These are phyloP conservation scores for Cryptococcus sp. DNA, from an alignment of 1,284 basidiomycete species.

Conservation along the genomic window DNA sequence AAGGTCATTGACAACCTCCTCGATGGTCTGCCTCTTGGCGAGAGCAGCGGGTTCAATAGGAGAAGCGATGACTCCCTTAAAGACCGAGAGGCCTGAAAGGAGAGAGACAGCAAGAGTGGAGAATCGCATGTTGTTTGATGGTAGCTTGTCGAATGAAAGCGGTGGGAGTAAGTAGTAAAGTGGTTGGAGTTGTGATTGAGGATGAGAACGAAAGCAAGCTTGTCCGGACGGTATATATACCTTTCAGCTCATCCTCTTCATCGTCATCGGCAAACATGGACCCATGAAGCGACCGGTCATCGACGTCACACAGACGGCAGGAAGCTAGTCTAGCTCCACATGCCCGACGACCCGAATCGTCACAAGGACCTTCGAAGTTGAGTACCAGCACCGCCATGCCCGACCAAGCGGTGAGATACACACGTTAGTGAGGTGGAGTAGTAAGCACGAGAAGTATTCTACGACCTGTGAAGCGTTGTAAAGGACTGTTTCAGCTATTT, in stretches of 20 bases:
- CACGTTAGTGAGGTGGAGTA: too few relatives aligned
- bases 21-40: conserved; percentile 1
- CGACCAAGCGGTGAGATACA: too few relatives aligned
- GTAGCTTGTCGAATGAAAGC: neutral
- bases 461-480: too few relatives aligned
- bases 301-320: too few relatives aligned
- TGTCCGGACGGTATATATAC: neutral
- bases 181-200: neutral
- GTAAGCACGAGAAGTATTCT: too few relatives aligned
- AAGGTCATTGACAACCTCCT: conserved; percentile 6
- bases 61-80: conserved; percentile 1
- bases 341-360: too few relatives aligned
- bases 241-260: neutral
- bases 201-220: neutral
- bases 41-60: conserved; percentile 1
- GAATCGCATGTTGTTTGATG: conserved; percentile 8
- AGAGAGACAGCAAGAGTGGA: conserved; percentile 8
- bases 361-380: too few relatives aligned
- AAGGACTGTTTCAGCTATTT: too few relatives aligned
- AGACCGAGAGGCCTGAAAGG: conserved; percentile 8
- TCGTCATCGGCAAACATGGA: neutral
- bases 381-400: too few relatives aligned
- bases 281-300: too few relatives aligned
- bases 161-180: neutral
- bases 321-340: too few relatives aligned